Base-by-base conservation (phyloP, 495 filamentous ascomycete species). In the Cercophora sp. region DNA sequence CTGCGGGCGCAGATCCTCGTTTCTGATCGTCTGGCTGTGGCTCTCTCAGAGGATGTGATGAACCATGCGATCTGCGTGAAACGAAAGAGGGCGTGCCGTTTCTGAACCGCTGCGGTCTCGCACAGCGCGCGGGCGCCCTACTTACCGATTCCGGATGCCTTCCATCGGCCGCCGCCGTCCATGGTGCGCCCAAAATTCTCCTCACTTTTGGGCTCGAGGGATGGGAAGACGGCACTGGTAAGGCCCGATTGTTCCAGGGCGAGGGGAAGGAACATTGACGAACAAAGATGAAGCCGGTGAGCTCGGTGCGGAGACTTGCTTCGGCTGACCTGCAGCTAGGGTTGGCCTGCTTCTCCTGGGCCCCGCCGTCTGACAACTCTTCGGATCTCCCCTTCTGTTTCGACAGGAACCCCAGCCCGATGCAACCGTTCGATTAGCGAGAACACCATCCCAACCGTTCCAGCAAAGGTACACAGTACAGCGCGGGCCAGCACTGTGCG, bases 361-460 rank as follows among this genome's bases (percentile, higher is more conserved):
- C 31, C 51, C 26, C 44, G 44, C 44, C 55, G 36, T 46, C 52
- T 54, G 45, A 43, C 36, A 50, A n/a, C n/a, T 51, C 24, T 56
- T 58, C 51, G 56, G 55, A 59, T 60, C 60, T 58, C 41, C 23
- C 36, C 54, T 44, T 59, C 42, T 58, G 37, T 49, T 60, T 56
- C 47, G 24, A 55, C 27, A 47, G 42, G 16, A 58, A 37, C 56
- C 51, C 43, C 46, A 48, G 47, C 53, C 47, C 59, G 64, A 63
- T 65, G 60, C 62, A 52, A 56, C 64, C 52, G 58, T 57, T 67
- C 64, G 64, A 67, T 67, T 67, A 67, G 62, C 64, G 64, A 66
- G 59, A 52, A 46, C 54, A 55, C 44, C 51, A 54, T 48, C 57
- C 31, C 51, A 57, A 34, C 45, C 18, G 35, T 20, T 35, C 24